A percentile compares a stretch with the other conserved stretches of the same genome.
Conservation (phyloP, 225 moss, liverwort and hornwort genomes). For the Rhytidiadelphus loreus region DNA sequence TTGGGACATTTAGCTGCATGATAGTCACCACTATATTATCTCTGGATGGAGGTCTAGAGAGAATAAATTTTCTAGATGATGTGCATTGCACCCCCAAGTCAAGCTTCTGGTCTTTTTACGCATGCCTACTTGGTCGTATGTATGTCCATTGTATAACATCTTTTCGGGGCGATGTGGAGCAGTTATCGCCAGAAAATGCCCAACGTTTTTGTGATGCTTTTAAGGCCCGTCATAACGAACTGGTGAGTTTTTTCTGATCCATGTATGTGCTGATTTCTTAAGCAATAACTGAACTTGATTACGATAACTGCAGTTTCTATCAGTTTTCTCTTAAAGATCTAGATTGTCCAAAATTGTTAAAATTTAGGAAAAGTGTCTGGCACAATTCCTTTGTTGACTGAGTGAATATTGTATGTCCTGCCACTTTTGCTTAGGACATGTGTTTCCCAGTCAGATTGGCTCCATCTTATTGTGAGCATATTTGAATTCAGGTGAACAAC, state of each 20-base stretch:
- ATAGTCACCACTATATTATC: not conserved
- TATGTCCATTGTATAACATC: not conserved
- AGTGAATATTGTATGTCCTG: not conserved
- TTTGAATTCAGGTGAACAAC: constrained; percentile 36
- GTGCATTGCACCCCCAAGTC: not conserved
- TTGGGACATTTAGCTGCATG: not conserved
- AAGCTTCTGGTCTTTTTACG: not conserved
- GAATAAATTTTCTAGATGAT: not conserved
- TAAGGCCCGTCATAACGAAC: constrained; percentile 35
- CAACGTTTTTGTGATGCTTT: constrained; percentile 37
- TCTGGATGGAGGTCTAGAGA: not conserved
- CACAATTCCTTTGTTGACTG: not conserved
- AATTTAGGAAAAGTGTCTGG: not conserved
- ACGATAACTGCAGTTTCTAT: not conserved
- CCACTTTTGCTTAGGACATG: not conserved
- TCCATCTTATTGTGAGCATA: not conserved
- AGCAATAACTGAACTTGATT: not conserved
- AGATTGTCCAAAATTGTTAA: not conserved
- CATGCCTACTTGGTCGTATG: not conserved
- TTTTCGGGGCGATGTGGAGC: not conserved
- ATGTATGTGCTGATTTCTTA: not conserved
- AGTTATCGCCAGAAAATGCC: constrained; percentile 35
- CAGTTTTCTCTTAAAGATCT: too few relatives aligned
- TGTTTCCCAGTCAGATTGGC: not conserved
- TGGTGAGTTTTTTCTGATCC: constrained; percentile 16